A percentile compares a stretch with the other conserved stretches of the same genome.
phyloP scores from a whole-genome alignment of 1,284 basidiomycete species.

The Leccinum pachyderme region DNA sequence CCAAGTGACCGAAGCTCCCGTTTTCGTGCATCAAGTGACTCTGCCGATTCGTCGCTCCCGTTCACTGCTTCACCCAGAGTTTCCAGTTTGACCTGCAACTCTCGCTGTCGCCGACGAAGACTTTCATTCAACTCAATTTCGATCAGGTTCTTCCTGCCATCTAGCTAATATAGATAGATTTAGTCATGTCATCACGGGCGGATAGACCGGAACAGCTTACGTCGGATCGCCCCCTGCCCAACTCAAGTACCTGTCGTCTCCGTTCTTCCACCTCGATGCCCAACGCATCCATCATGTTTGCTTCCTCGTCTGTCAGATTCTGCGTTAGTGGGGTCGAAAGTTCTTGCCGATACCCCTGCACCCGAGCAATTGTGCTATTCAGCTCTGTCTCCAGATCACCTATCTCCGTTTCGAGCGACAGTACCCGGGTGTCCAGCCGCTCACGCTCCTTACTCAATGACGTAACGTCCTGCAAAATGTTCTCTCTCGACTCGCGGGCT shows the following conservation, averaged over 20 bases:
- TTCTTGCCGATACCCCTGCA: conserved; percentile 71
- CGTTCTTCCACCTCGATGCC: conserved; percentile 75
- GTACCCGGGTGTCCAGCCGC: conserved; percentile 59
- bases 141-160: conserved; percentile 74
- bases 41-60: conserved; percentile 55
- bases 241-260: conserved; percentile 68
- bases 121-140: conserved; percentile 95
- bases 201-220: conserved; percentile 41
- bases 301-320: conserved; percentile 74
- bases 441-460: conserved; percentile 72
- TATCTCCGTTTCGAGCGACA: conserved; percentile 65
- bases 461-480: conserved; percentile 63
- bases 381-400: conserved; percentile 76
- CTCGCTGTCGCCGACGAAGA: conserved; percentile 75
- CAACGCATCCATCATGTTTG: conserved; percentile 65
- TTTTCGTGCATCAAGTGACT: conserved; percentile 66
- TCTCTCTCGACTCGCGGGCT: conserved; percentile 66
- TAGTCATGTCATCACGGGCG: not conserved
- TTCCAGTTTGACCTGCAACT: conserved; percentile 78
- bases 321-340: conserved; percentile 74
- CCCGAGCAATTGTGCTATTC: conserved; percentile 53
- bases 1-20: conserved; percentile 70
- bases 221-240: conserved; percentile 70
- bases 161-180: conserved; percentile 50
- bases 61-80: conserved; percentile 62